Evolutionary conservation across 2,329 filamentous ascomycete genomes (phyloP).

Genomic region (Paecilomyces sp.): DNA sequence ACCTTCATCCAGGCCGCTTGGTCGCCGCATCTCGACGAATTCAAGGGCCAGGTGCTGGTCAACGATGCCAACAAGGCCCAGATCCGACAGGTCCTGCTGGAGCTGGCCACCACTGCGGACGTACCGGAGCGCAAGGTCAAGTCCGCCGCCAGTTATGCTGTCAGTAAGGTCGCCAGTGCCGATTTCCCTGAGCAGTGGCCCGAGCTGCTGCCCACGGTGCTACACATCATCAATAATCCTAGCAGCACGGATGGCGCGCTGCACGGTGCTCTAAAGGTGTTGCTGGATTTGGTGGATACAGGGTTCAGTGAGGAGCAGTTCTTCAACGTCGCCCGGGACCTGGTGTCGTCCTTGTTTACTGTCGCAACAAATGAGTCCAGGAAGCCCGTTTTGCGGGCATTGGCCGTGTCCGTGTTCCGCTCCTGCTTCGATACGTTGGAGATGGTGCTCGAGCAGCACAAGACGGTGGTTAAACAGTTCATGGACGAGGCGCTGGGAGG

Average conservation of each 20-base stretch:
- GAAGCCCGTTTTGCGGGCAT: conserved; percentile 68
- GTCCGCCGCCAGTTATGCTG: conserved; percentile 75
- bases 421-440: conserved; percentile 92
- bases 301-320: conserved; percentile 92
- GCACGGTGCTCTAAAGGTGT: conserved; percentile 81
- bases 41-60: conserved; percentile 60
- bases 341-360: conserved; percentile 75
- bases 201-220: conserved; percentile 71
- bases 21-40: conserved; percentile 69
- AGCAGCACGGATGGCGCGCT: conserved; percentile 70
- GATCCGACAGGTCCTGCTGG: conserved; percentile 66
- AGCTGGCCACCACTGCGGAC: conserved; percentile 65
- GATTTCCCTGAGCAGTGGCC: conserved; percentile 97
- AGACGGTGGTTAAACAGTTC: conserved; percentile 76
- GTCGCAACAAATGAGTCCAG: conserved; percentile 70
- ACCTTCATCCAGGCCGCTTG: conserved; percentile 80
- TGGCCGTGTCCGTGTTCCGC: conserved; percentile 85
- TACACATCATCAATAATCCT: conserved; percentile 62
- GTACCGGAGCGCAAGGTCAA: conserved; percentile 77
- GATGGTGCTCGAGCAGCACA: conserved; percentile 92
- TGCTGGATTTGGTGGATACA: conserved; percentile 86
- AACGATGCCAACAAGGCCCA: conserved; percentile 65
- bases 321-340: conserved; percentile 78
- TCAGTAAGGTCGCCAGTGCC: conserved; percentile 87
- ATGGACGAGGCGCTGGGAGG: conserved; percentile 74